Evolutionary conservation across 768 basidiomycete species (phyloP).

Genomic region (Mrakia gelida): DNA sequence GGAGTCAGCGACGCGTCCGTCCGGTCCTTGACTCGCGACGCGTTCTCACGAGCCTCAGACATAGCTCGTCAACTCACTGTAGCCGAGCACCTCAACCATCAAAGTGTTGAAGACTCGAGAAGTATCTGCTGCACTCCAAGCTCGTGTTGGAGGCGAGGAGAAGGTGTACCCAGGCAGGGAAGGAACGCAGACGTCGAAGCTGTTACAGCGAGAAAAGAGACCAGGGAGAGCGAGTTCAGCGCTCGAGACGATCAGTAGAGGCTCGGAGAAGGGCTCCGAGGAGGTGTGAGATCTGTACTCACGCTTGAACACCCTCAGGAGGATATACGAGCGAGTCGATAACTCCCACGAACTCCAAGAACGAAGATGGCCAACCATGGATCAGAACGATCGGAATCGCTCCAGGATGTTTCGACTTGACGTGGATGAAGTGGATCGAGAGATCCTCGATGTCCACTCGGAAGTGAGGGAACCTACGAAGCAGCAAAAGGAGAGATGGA

Average conservation of each 20-base stretch:
- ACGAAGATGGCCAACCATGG: slow-evolving; percentile 46
- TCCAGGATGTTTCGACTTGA: slow-evolving; percentile 35
- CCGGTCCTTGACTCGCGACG: too few species aligned
- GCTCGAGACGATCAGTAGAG: background rate
- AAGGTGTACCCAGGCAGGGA: slow-evolving; percentile 36
- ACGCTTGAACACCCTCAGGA: slow-evolving; percentile 22
- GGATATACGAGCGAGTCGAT: slow-evolving; percentile 41
- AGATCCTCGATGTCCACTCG: slow-evolving; percentile 30
- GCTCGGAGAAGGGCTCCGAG: background rate
- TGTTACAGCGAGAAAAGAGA: background rate
- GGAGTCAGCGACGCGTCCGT: background rate
- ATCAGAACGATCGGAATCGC: slow-evolving; percentile 39
- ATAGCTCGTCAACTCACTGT: background rate
- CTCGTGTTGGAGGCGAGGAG: slow-evolving; percentile 29
- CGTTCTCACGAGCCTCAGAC: slow-evolving; percentile 3
- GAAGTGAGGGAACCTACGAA: slow-evolving; percentile 34
- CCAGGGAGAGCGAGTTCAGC: background rate
- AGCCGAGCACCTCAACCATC: slow-evolving; percentile 32
- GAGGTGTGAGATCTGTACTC: background rate
- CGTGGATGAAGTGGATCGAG: slow-evolving; percentile 38
- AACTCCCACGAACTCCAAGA: slow-evolving; percentile 45
- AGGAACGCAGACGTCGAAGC: slow-evolving; percentile 37
- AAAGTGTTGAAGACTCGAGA: slow-evolving; percentile 33
- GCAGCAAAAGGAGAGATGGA: background rate
- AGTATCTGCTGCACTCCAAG: slow-evolving; percentile 32